Percentiles rank a stretch among this genome's conserved stretches.
Conservation (phyloP, 2,329 filamentous ascomycete genomes). For the Penicillium aurantiogriseum region DNA sequence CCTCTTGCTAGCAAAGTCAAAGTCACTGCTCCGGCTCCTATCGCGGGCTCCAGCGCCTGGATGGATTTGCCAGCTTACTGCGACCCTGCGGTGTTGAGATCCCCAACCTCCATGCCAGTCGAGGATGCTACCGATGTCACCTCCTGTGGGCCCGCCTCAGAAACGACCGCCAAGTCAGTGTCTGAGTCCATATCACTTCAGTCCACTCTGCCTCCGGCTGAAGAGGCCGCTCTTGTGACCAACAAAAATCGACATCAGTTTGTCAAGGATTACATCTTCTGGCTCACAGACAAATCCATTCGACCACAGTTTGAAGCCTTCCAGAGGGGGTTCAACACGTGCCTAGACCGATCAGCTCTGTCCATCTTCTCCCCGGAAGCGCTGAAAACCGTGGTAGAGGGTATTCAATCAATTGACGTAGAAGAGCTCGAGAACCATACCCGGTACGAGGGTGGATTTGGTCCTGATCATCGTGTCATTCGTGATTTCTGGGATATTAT, state of each 20-base stretch:
- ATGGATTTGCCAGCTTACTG: constrained; percentile 24
- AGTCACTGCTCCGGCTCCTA: not conserved
- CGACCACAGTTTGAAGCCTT: constrained; percentile 77
- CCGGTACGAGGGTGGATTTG: constrained; percentile 77
- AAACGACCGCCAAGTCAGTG: constrained; percentile 23
- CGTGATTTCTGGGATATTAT: constrained; percentile 83
- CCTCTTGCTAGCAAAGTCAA: constrained; percentile 20
- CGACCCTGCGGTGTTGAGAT: constrained; percentile 18
- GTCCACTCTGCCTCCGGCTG: constrained; percentile 33
- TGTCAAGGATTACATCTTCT: constrained; percentile 79
- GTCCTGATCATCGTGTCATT: constrained; percentile 66
- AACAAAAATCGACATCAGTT: constrained; percentile 75
- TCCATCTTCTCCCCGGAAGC: constrained; percentile 67
- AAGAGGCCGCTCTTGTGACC: constrained; percentile 71
- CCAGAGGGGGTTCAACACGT: constrained; percentile 72
- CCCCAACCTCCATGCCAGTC: constrained; percentile 24
- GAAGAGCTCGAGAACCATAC: constrained; percentile 67
- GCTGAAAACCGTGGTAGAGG: constrained; percentile 79
- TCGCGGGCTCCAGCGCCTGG: constrained; percentile 20
- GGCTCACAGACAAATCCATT: constrained; percentile 76
- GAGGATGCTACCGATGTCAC: constrained; percentile 19
- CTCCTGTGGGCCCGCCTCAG: constrained; percentile 9
- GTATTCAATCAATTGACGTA: constrained; percentile 76
- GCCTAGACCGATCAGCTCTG: constrained; percentile 68
- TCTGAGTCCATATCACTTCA: constrained; percentile 24